Evolutionary conservation across 495 filamentous ascomycete species (phyloP).

Genomic region (Aspergillus carlsbadensis): DNA sequence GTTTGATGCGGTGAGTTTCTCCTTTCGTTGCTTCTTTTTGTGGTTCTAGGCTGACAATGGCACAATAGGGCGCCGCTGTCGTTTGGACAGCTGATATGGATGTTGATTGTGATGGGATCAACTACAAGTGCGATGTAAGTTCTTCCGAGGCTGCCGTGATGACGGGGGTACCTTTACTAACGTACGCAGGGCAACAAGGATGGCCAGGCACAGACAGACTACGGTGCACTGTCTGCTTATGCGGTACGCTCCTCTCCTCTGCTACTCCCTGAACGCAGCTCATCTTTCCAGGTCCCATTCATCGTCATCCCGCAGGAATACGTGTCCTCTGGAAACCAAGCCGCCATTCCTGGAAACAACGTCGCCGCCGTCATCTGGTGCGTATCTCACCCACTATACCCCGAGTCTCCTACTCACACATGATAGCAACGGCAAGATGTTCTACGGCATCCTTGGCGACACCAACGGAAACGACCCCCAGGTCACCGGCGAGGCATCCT

Average conservation of each 20-base stretch:
- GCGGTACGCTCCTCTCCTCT: neutral
- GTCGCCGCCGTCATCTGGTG: constrained; percentile 42
- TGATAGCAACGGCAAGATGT: constrained; percentile 35
- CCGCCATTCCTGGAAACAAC: constrained; percentile 33
- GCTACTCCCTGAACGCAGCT: neutral
- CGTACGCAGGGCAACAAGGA: constrained; percentile 32
- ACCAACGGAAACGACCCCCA: constrained; percentile 33
- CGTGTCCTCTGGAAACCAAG: constrained; percentile 22
- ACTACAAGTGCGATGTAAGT: constrained; percentile 31
- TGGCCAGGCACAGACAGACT: constrained; percentile 33
- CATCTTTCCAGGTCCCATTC: constrained; percentile 27
- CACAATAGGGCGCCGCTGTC: constrained; percentile 35
- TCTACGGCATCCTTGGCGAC: constrained; percentile 41
- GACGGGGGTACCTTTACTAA: neutral
- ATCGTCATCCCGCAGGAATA: constrained; percentile 39
- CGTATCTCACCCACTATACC: too few relatives aligned
- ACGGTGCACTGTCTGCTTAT: constrained; percentile 38
- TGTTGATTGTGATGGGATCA: constrained; percentile 39
- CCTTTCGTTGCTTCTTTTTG: neutral
- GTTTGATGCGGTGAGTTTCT: constrained; percentile 21
- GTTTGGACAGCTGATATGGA: constrained; percentile 41
- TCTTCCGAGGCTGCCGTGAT: neutral
- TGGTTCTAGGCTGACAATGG: too few relatives aligned
- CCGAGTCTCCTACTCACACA: neutral
- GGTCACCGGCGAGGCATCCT: constrained; percentile 40